Percentiles rank a stretch among this genome's conserved stretches.
Conservation (phyloP, 768 basidiomycete species). For the Russula olivacea region DNA sequence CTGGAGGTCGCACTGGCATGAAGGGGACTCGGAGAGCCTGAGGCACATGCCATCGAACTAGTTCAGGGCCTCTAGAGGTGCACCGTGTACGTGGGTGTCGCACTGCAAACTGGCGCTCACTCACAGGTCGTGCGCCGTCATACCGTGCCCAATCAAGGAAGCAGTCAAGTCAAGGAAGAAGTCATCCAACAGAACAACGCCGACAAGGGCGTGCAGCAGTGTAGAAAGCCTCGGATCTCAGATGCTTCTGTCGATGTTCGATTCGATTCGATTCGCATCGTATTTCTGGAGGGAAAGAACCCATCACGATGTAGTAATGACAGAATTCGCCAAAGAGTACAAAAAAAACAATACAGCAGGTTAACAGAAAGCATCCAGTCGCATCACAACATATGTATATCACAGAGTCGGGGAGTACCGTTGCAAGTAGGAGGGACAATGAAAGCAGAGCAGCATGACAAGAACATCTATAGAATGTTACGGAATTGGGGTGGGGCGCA, state of each 20-base stretch:
- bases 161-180: not conserved
- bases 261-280: not conserved
- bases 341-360: slow-evolving; percentile 13
- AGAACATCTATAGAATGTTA: slow-evolving; percentile 8
- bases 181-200: not conserved
- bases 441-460: slow-evolving; percentile 3
- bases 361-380: slow-evolving; percentile 10
- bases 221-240: not conserved
- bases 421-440: slow-evolving; percentile 5
- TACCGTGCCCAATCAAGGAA: slow-evolving; percentile 3
- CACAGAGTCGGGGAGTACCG: slow-evolving; percentile 22
- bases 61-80: not conserved
- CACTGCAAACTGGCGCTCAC: not conserved
- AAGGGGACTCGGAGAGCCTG: too few relatives aligned
- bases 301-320: not conserved
- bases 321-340: slow-evolving; percentile 4
- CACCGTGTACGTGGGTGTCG: not conserved
- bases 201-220: not conserved
- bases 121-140: not conserved
- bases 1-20: too few relatives aligned
- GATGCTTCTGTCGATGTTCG: not conserved
- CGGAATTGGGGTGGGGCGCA: not conserved
- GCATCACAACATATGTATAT: slow-evolving; percentile 20
- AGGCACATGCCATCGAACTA: too few relatives aligned
- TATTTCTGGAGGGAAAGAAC: not conserved